These are phyloP conservation scores for Mucuna pruriens DNA, from an alignment of 306 rosid genomes.

Conservation along the genomic window DNA sequence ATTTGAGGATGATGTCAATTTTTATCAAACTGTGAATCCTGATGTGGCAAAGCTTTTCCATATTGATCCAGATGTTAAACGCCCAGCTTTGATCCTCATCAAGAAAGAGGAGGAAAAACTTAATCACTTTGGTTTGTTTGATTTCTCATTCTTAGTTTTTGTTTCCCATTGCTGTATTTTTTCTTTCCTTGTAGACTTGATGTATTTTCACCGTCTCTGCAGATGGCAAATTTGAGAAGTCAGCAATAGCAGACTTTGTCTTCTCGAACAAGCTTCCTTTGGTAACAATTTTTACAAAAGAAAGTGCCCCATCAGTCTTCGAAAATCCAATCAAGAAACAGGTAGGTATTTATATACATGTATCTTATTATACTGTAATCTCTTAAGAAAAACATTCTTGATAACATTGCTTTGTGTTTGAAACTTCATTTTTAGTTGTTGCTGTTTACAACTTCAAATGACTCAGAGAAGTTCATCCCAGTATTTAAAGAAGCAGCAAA, in stretches of 20 bases:
- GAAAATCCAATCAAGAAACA: constrained; percentile 95
- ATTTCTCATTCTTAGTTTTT: constrained; percentile 4
- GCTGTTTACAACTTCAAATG: constrained; percentile 75
- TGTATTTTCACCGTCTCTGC: constrained; percentile 41
- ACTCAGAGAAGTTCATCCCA: constrained; percentile 73
- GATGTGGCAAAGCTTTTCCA: constrained; percentile 94
- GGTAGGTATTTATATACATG: constrained; percentile 54
- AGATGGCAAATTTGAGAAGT: constrained; percentile 80
- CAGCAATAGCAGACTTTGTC: constrained; percentile 76
- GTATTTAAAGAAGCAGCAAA: constrained; percentile 79
- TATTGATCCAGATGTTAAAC: constrained; percentile 74
- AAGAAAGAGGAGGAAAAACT: constrained; percentile 91
- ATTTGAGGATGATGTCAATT: constrained; percentile 88
- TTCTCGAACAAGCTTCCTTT: constrained; percentile 86
- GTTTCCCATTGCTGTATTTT: background rate
- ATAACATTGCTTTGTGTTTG: constrained; percentile 27
- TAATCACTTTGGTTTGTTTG: constrained; percentile 73
- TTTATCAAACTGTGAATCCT: constrained; percentile 87
- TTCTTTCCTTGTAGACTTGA: constrained; percentile 10
- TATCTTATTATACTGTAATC: constrained; percentile 2
- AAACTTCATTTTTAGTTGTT: constrained; percentile 59
- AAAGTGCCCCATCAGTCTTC: constrained; percentile 80
- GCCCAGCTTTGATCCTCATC: constrained; percentile 82
- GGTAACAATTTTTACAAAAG: constrained; percentile 83
- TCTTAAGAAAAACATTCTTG: constrained; percentile 14